phyloP scores from a whole-genome alignment of 345 rosid species.

The Eucalyptus marginata region DNA sequence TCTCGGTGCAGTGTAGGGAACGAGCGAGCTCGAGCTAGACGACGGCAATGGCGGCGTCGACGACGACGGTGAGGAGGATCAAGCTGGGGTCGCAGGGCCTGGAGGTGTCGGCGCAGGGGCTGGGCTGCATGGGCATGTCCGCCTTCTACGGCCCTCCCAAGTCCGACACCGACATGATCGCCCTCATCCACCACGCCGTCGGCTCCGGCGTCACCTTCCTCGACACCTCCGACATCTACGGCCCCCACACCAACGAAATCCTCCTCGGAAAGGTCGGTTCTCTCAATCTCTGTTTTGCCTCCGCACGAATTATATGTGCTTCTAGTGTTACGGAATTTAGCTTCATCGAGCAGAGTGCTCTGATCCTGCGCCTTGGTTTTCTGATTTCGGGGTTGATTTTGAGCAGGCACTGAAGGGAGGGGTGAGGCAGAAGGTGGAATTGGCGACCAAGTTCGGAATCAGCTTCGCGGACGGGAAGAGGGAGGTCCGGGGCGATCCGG shows the following conservation, averaged over 20 bases:
- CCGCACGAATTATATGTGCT: too few relatives aligned
- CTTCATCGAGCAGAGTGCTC: too few relatives aligned
- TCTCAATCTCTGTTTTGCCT: not conserved
- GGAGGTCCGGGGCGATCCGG: constrained; percentile 37
- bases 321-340: too few relatives aligned
- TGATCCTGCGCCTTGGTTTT: not conserved
- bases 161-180: constrained; percentile 36
- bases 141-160: constrained; percentile 41
- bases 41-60: not conserved
- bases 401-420: too few relatives aligned
- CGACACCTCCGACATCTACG: constrained; percentile 40
- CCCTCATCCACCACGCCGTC: constrained; percentile 36
- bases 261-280: constrained; percentile 26
- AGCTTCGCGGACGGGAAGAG: constrained; percentile 3
- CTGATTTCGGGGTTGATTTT: not conserved
- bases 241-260: constrained; percentile 39
- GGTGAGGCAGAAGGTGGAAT: too few relatives aligned
- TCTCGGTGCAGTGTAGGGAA: not conserved
- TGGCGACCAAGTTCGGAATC: too few relatives aligned
- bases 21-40: not conserved
- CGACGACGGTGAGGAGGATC: constrained; percentile 8
- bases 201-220: constrained; percentile 35
- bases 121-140: constrained; percentile 55
- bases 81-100: constrained; percentile 41
- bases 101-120: constrained; percentile 45